Evolutionary conservation across 768 basidiomycete species (phyloP).

Genomic region (Leucogyrophana mollusca): DNA sequence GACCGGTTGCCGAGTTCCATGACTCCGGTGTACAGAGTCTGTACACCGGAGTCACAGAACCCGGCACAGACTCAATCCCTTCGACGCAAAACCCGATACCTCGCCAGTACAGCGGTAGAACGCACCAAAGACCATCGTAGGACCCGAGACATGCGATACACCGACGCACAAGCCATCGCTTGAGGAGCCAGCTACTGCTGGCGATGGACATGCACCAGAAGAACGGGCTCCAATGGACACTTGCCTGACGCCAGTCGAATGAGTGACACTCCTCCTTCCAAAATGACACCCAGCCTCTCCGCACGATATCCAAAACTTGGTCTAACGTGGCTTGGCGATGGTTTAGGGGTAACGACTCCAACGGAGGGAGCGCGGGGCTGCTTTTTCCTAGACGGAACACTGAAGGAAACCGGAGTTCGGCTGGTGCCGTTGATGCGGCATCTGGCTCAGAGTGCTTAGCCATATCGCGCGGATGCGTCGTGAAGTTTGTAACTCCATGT

Average conservation of each 20-base stretch:
- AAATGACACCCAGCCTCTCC: slow-evolving; percentile 62
- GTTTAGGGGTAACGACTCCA: slow-evolving; percentile 42
- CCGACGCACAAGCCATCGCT: slow-evolving; percentile 39
- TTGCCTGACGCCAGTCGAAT: slow-evolving; percentile 76
- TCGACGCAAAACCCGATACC: too few relatives aligned
- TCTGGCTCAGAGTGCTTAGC: too few relatives aligned
- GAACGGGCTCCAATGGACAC: slow-evolving; percentile 66
- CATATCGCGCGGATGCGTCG: too few relatives aligned
- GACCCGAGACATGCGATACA: slow-evolving; percentile 44
- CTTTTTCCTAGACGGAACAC: too few relatives aligned
- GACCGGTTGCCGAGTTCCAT: slow-evolving; percentile 60
- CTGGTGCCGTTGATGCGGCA: too few relatives aligned
- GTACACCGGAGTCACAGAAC: slow-evolving; percentile 52
- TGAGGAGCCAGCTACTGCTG: slow-evolving; percentile 46
- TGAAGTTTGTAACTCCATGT: too few relatives aligned
- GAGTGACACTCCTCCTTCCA: slow-evolving; percentile 53
- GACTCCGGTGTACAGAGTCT: slow-evolving; percentile 65
- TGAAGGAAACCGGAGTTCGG: too few relatives aligned
- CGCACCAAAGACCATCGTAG: slow-evolving; percentile 69
- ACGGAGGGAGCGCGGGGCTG: slow-evolving; percentile 58
- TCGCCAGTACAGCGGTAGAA: too few relatives aligned
- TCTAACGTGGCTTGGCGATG: slow-evolving; percentile 55
- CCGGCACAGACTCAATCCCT: not conserved
- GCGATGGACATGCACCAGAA: slow-evolving; percentile 57
- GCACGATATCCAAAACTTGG: slow-evolving; percentile 57